Conservation (phyloP, 176 grass and related monocot genomes). For the Rhynchospora breviuscula region DNA sequence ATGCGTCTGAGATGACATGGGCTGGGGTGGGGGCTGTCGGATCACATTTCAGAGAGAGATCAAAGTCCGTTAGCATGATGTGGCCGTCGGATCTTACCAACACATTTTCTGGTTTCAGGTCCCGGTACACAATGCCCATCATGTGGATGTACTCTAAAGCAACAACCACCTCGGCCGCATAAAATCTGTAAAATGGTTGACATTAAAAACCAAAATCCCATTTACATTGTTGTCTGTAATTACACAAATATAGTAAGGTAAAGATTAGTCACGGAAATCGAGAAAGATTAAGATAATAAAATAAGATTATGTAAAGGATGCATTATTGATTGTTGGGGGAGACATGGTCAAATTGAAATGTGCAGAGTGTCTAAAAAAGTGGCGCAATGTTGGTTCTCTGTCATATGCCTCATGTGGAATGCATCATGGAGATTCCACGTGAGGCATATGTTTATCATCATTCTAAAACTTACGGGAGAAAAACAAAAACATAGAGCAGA, state of each 20-base stretch:
- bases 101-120: slow-evolving; percentile 98
- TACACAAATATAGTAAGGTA: slow-evolving; percentile 1
- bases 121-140: slow-evolving; percentile 91
- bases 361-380: not conserved
- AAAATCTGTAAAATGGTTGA: slow-evolving; percentile 52
- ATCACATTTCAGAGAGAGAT: slow-evolving; percentile 95
- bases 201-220: not conserved
- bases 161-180: slow-evolving; percentile 83
- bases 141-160: slow-evolving; percentile 98
- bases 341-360: slow-evolving; percentile 9
- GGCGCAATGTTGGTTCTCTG: not conserved
- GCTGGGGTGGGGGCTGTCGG: slow-evolving; percentile 59
- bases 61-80: slow-evolving; percentile 99
- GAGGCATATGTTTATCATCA: not conserved
- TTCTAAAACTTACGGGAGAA: not conserved
- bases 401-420: slow-evolving; percentile 1
- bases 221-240: slow-evolving; percentile 16
- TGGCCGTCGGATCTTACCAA: slow-evolving; percentile 87
- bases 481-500: too few species aligned
- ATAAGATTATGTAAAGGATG: not conserved
- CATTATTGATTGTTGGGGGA: slow-evolving; percentile 1
- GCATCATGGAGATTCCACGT: not conserved
- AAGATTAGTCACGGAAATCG: not conserved
- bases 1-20: slow-evolving; percentile 68
- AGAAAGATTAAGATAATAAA: not conserved